Evolutionary conservation across 495 filamentous ascomycete genomes (phyloP), one percentile per base, ranked within the genome.

Genomic region (Trichocladium uniseriatum): DNA sequence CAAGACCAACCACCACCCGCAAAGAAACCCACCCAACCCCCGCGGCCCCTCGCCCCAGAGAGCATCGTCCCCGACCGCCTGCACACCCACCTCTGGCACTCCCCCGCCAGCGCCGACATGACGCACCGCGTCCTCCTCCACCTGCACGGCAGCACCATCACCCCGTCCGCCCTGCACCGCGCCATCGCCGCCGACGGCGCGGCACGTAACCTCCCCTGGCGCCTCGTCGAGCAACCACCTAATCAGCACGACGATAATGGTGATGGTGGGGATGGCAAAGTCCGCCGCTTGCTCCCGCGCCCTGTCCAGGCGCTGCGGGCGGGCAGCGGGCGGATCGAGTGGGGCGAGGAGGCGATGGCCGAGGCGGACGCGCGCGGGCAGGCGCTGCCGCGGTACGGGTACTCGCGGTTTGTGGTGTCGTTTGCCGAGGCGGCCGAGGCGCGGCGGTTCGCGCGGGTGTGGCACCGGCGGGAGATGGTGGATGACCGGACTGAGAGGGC

Each of bases 381-480:
- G 43, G 43, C 10, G 20, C 10, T 37, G 31, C 38, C 24, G 31
- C 22, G 14, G 38, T 13, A 31, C 18, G 50, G 43, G n/a, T 61
- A 48, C 31, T 38, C 43, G 13, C 66, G 67, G 31, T 82, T 73
- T 58, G 65, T 79, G 27, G 51, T 81, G 16, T 62, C 65, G 5
- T 78, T 82, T 43, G 49, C 39, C 35, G 69, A 75, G 19, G 52
- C 57, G 8, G 56, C 59, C 14, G 77, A 80, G 57, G 75, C 77
- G 18, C 67, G 72, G 36, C 65, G 79, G 52, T 82, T 82, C 55
- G 72, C 77, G 4, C 65, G 76, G 53, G 55, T 53, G 40, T 81
- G 78, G 78, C 77, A 82, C 62, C 57, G 68, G 24, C 62, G 74
- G 38, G 63, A 71, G 36, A 56, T 79, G 34, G 43, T 40, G 43